Base-by-base conservation (phyloP, 78 protist genomes). In the Dictyostelium intermedium region DNA sequence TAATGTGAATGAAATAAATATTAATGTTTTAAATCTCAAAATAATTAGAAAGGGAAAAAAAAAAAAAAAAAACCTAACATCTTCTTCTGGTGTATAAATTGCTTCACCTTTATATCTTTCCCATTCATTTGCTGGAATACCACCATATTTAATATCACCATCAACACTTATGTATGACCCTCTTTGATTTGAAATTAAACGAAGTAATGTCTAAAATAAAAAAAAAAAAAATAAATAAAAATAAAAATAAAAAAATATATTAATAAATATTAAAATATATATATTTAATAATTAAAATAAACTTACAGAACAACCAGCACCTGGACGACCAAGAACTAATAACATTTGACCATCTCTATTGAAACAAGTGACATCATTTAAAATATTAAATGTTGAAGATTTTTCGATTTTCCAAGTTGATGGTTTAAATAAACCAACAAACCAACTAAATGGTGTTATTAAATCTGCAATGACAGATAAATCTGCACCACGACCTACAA, bases 41-140 rank as follows among this genome's bases (percentile, higher is more conserved):
- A 14, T 2, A 45, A 0, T 5, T 41, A 9, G 11, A 45, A 45
- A 45, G 10, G 10, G 11, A 9, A 50, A 14, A 50, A 50, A 50
- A 2, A 50, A 50, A 50, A 5, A 50, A 50, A 50, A 50, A 50
- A 50, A 50, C 0, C 61, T 14, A 14, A 50, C 61, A 60, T 92
- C 96, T 60, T 92, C 96, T 30, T 92, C 96, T 20, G 96, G 96
- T 2, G 92, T 82, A 47, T 92, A 92, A 37, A 92, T 83, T 37
- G 91, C 96, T 41, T 92, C 96, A 81, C 96, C 96, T 27, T 73
- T 23, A 41, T 78, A 92, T 43, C 72, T 41, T 23, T 23, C 35
- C 89, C 74, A 83, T 14, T 92, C 78, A 10, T 73, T 32, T 20
- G 92, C 61, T 27, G 84, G 72, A 35, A 92, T 84, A 53, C 96